Conservation (phyloP, 2,329 filamentous ascomycete species). For the Ophiostoma sp. region DNA sequence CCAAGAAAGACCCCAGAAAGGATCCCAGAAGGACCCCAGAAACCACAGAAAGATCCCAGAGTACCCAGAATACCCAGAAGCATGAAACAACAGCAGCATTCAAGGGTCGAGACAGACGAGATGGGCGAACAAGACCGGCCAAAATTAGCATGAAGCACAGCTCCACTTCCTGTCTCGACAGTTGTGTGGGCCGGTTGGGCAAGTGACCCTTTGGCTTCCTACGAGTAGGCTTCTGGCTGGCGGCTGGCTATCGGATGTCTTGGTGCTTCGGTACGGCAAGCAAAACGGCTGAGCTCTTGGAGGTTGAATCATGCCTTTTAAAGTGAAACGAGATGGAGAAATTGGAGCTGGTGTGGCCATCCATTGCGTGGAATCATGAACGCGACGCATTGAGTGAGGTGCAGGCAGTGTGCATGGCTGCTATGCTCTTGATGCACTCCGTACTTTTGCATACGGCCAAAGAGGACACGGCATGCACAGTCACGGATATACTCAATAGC, state of each 20-base stretch:
- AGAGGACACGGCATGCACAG: constrained; percentile 5
- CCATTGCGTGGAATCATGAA: not conserved
- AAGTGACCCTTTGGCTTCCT: not conserved
- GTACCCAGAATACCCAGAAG: too few relatives aligned
- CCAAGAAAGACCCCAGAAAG: too few relatives aligned
- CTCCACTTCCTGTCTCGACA: not conserved
- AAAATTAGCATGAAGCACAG: not conserved
- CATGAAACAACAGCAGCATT: too few relatives aligned
- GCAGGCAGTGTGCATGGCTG: not conserved
- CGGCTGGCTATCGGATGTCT: not conserved
- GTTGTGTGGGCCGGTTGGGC: not conserved
- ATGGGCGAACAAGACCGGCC: not conserved
- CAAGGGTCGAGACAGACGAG: not conserved
- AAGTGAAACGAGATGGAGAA: too few relatives aligned
- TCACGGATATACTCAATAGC: not conserved
- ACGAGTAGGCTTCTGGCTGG: not conserved
- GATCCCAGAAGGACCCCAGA: too few relatives aligned
- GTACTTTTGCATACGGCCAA: constrained; percentile 1
- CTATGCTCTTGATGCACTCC: not conserved
- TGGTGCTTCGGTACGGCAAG: too few relatives aligned
- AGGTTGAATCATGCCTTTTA: too few relatives aligned
- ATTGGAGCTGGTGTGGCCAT: too few relatives aligned
- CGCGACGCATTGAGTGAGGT: not conserved
- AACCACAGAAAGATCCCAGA: too few relatives aligned
- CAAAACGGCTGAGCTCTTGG: too few relatives aligned